Base-by-base conservation (phyloP, 1,139 yeast genomes). In the Eremothecium sinecaudum region DNA sequence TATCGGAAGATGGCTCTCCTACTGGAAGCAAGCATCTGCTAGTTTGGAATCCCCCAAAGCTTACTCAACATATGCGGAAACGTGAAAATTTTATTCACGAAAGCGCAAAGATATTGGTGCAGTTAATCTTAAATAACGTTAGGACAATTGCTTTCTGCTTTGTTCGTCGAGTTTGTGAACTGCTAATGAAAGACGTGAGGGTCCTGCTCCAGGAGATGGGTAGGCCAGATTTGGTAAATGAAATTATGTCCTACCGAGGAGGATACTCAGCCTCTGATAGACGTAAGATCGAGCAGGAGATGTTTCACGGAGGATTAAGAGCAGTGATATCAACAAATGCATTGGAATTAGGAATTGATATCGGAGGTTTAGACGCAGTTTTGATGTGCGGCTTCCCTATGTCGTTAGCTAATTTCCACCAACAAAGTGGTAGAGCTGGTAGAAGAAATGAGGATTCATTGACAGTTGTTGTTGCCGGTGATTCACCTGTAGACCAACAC, bases 251-350 rank as follows among this genome's bases (percentile, higher is more conserved):
- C 26, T 90, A 90, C 48, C 66, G 99, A 44, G 98, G 98, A 20
- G 99, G 99, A 0, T 90, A 90, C 50, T 76, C 94, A 4, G 77
- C 84, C 3, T 59, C 69, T 2, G 97, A 90, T 52, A 67, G 99
- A 44, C 69, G 98, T 43, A 69, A 74, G 31, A 90, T 90, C 38
- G 99, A 90, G 55, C 68, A 69, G 32, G 84, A 80, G 49, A 84
- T 90, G 95, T 92, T 90, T 54, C 72, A 71, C 38, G 96, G 97
- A 0, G 73, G 75, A 35, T 59, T 90, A 18, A 65, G 79, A 36
- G 97, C 95, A 0, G 81, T 92, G 18, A 75, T 90, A 3, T 93
- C 98, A 0, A 92, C 99, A 0, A 86, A 86, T 59, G 98, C 99
- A 0, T 62, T 90, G 39, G 99, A 90, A 53, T 66, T 90, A 34